Base-by-base conservation (phyloP, 371 early-diverging fungal genomes). In the Mortierella sp. region DNA sequence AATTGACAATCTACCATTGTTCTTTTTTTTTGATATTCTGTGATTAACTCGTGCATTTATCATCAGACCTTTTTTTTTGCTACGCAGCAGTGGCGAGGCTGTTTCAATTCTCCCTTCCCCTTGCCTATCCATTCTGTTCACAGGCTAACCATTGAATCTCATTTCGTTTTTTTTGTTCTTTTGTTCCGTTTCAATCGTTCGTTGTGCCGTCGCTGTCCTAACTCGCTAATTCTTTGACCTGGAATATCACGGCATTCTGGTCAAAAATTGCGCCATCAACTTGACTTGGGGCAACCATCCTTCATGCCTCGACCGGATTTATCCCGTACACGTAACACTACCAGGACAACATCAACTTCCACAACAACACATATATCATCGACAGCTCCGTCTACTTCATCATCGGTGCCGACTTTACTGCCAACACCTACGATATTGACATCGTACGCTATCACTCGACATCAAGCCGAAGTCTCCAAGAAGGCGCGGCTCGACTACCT, bases 241-340 rank as follows among this genome's bases (percentile, higher is more conserved):
- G 61, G 75, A 58, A 64, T 68, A 68, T 58, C 54, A 31, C 64
- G 40, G 56, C 66, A 66, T 76, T 53, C 60, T 51, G 76, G 70
- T 66, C 67, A 43, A 70, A 66, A 57, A 66, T 62, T 53, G 45
- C 60, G 68, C 66, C 71, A 60, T 72, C 61, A 47, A 47, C 58
- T 34, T 66, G 47, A 54, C 58, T 57, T 63, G 63, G 66, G 34
- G 47, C 62, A 34, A 34, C 54, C 51, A 47, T 59, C 40, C 66
- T 78, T 72, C 51, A 78, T 78, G 79, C 73, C 63, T 69, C 79
- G 79, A 68, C 61, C 70, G 40, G 29, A 65, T 70, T 60, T 65
- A 22, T 51, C 63, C n/a, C 57, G 31, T 55, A 60, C 64, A 34
- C 71, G 32, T 61, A 70, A 66, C 57, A 63, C 37, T 45, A 67